Conservation (phyloP, 2,329 filamentous ascomycete species). For the Trichophyton equinum region DNA sequence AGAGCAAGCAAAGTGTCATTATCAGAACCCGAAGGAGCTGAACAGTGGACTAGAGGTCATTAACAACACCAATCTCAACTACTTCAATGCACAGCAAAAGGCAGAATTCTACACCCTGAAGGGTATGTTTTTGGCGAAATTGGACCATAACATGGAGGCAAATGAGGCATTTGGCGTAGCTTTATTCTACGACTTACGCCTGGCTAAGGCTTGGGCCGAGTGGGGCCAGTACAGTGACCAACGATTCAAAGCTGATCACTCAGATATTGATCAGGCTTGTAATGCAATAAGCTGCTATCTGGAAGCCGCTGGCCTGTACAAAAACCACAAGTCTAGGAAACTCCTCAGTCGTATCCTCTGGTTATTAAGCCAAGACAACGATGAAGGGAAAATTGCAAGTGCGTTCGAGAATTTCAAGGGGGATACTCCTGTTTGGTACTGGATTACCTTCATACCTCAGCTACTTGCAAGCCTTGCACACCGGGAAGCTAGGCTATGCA, state of each 20-base stretch:
- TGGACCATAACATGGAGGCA: slow-evolving; percentile 79
- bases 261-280: slow-evolving; percentile 68
- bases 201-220: slow-evolving; percentile 96
- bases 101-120: slow-evolving; percentile 98
- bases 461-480: slow-evolving; percentile 82
- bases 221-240: slow-evolving; percentile 98
- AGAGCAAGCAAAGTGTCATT: slow-evolving; percentile 98
- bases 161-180: slow-evolving; percentile 91
- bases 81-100: slow-evolving; percentile 92
- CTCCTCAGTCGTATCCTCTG: slow-evolving; percentile 86
- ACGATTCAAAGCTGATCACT: slow-evolving; percentile 82
- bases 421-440: slow-evolving; percentile 97
- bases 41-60: slow-evolving; percentile 93
- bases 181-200: slow-evolving; percentile 85
- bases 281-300: slow-evolving; percentile 93
- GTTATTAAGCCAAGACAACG: slow-evolving; percentile 86
- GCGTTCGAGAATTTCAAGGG: slow-evolving; percentile 96
- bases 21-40: slow-evolving; percentile 86
- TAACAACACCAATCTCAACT: slow-evolving; percentile 98
- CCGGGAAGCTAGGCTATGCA: slow-evolving; percentile 77
- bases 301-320: slow-evolving; percentile 90
- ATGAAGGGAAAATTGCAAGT: slow-evolving; percentile 65
- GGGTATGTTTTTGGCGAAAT: slow-evolving; percentile 96
- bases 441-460: slow-evolving; percentile 98
- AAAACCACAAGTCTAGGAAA: slow-evolving; percentile 92